These are phyloP conservation scores for Aplosporella prunicola DNA, from an alignment of 2,329 filamentous ascomycete genomes.

Conservation along the genomic window DNA sequence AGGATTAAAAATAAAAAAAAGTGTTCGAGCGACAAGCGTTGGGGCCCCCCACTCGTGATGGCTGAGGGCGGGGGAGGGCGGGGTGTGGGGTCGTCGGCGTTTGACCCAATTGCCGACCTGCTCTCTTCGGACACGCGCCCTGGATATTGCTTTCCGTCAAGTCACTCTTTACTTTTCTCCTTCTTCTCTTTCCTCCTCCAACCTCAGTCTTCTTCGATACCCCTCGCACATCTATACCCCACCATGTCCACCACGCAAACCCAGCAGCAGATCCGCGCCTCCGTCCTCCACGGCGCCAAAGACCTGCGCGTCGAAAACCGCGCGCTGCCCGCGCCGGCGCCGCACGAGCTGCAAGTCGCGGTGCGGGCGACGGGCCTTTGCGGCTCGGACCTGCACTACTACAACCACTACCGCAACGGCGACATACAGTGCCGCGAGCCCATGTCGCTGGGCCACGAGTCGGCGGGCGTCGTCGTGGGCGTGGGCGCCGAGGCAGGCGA, in stretches of 20 bases:
- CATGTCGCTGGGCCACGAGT: conserved; percentile 71
- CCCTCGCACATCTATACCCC: too few relatives aligned
- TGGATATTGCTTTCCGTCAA: conserved; percentile 11
- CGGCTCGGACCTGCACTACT: conserved; percentile 74
- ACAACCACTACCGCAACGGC: conserved; percentile 76
- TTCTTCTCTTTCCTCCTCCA: background rate
- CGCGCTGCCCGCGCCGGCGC: conserved; percentile 35
- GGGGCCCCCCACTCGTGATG: too few relatives aligned
- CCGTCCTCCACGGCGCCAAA: conserved; percentile 52
- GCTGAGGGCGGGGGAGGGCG: conserved; percentile 1
- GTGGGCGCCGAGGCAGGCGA: conserved; percentile 55
- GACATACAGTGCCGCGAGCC: conserved; percentile 74
- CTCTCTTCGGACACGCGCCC: conserved; percentile 2
- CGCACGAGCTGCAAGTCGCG: conserved; percentile 52
- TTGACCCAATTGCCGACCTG: conserved; percentile 10
- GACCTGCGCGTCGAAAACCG: conserved; percentile 50
- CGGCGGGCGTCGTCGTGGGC: conserved; percentile 66
- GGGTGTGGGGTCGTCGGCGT: conserved; percentile 8
- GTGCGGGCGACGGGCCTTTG: conserved; percentile 60
- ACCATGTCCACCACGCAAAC: too few relatives aligned
- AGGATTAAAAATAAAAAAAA: too few relatives aligned
- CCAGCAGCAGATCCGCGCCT: conserved; percentile 36
- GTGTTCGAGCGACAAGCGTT: too few relatives aligned
- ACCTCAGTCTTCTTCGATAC: too few relatives aligned
- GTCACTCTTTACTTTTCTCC: background rate